Conservation (phyloP, 2,329 filamentous ascomycete species). For the Calonectria henricotiae region DNA sequence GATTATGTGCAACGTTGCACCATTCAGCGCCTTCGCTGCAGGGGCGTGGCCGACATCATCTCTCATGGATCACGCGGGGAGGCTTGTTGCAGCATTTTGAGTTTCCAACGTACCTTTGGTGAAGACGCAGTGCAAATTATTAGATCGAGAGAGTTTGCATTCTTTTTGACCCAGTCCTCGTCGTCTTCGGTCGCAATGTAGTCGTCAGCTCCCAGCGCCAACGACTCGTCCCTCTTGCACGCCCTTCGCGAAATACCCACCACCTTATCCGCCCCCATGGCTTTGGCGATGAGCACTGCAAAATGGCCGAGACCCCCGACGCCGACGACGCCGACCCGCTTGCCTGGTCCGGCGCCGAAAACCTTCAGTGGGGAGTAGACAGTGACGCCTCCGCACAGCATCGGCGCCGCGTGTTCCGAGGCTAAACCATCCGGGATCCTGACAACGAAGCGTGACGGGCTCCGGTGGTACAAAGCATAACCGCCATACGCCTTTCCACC, state of each 20-base stretch:
- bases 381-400: constrained; percentile 88
- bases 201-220: constrained; percentile 70
- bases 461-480: constrained; percentile 62
- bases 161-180: constrained; percentile 67
- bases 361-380: constrained; percentile 83
- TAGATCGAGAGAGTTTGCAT: constrained; percentile 77
- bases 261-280: constrained; percentile 70
- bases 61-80: background rate
- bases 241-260: constrained; percentile 72
- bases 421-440: constrained; percentile 82
- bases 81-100: background rate
- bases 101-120: constrained; percentile 49
- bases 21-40: background rate
- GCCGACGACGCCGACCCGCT: constrained; percentile 82
- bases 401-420: constrained; percentile 77
- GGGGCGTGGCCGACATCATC: constrained; percentile 13
- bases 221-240: constrained; percentile 70
- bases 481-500: constrained; percentile 78
- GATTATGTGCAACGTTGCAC: constrained; percentile 21
- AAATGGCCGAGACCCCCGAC: constrained; percentile 81
- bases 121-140: constrained; percentile 81
- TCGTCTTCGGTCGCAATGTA: constrained; percentile 71
- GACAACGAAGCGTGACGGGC: constrained; percentile 62
- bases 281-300: constrained; percentile 77
- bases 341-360: constrained; percentile 80